Percentiles rank a stretch among this genome's conserved stretches.
These are phyloP conservation scores for Jackrogersella multiformis DNA, from an alignment of 495 filamentous ascomycete genomes.

Conservation along the genomic window DNA sequence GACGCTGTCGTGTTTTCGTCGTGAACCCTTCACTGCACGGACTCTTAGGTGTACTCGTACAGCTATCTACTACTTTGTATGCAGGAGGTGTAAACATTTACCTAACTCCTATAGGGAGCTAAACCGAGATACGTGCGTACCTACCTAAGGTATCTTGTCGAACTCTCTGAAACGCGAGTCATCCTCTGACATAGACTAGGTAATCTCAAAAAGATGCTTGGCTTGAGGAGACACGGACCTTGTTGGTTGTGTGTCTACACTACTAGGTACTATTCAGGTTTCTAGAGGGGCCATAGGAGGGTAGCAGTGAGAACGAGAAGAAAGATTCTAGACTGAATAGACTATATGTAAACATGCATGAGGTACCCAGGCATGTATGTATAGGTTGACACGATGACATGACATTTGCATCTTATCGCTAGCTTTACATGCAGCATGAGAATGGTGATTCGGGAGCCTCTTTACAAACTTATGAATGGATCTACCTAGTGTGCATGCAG, in stretches of 20 bases:
- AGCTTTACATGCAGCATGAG: slow-evolving; percentile 21
- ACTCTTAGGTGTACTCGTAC: background rate
- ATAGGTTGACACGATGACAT: too few relatives aligned
- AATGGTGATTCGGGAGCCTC: slow-evolving; percentile 6
- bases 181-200: slow-evolving; percentile 5
- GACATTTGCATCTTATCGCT: slow-evolving; percentile 18
- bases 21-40: slow-evolving; percentile 7
- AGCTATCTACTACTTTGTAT: background rate
- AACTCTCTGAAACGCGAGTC: slow-evolving; percentile 6
- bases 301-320: slow-evolving; percentile 6
- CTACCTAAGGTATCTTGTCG: background rate
- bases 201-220: background rate
- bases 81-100: background rate
- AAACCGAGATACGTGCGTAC: slow-evolving; percentile 1
- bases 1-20: slow-evolving; percentile 6
- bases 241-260: background rate
- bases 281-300: slow-evolving; percentile 2
- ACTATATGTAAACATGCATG: slow-evolving; percentile 1
- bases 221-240: slow-evolving; percentile 12
- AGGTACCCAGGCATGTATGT: slow-evolving; percentile 11
- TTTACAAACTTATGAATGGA: slow-evolving; percentile 15
- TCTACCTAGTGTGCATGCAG: slow-evolving; percentile 19
- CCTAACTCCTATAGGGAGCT: slow-evolving; percentile 1
- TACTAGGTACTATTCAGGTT: background rate
- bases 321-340: slow-evolving; percentile 12